Evolutionary conservation across 2,329 filamentous ascomycete genomes (phyloP).

Genomic region (Aspergillus sp.): DNA sequence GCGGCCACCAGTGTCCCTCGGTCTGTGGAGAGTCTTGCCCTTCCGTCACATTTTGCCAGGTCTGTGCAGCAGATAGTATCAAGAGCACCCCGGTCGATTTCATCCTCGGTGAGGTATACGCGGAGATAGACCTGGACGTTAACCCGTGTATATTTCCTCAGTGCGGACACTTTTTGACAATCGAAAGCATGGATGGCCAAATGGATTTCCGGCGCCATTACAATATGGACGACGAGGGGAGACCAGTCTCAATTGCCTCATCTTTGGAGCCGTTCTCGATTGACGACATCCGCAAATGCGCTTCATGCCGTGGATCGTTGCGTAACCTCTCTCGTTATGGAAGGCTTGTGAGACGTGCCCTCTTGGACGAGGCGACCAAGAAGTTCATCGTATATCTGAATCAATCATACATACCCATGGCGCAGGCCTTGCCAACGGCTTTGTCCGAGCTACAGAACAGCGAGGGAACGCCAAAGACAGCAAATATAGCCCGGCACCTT

Average conservation of each 20-base stretch:
- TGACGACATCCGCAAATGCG: slow-evolving; percentile 54
- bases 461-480: not conserved
- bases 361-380: slow-evolving; percentile 64
- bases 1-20: slow-evolving; percentile 65
- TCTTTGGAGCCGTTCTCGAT: slow-evolving; percentile 51
- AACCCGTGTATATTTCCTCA: slow-evolving; percentile 61
- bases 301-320: slow-evolving; percentile 54
- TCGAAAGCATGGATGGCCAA: slow-evolving; percentile 60
- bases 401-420: slow-evolving; percentile 42
- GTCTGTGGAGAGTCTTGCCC: slow-evolving; percentile 67
- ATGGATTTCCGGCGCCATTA: slow-evolving; percentile 52
- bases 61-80: slow-evolving; percentile 48
- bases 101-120: slow-evolving; percentile 55
- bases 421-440: slow-evolving; percentile 26
- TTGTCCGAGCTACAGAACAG: slow-evolving; percentile 27
- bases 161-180: slow-evolving; percentile 65
- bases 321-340: slow-evolving; percentile 58
- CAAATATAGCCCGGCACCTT: not conserved
- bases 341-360: slow-evolving; percentile 47
- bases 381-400: slow-evolving; percentile 61
- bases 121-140: slow-evolving; percentile 58
- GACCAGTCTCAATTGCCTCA: slow-evolving; percentile 23
- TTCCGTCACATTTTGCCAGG: slow-evolving; percentile 53
- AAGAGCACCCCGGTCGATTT: slow-evolving; percentile 57
- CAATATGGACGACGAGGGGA: slow-evolving; percentile 22